Percentiles rank a stretch among this genome's conserved stretches.
phyloP scores from a whole-genome alignment of 2,329 filamentous ascomycete genomes.

The Zopfia rhizophila region DNA sequence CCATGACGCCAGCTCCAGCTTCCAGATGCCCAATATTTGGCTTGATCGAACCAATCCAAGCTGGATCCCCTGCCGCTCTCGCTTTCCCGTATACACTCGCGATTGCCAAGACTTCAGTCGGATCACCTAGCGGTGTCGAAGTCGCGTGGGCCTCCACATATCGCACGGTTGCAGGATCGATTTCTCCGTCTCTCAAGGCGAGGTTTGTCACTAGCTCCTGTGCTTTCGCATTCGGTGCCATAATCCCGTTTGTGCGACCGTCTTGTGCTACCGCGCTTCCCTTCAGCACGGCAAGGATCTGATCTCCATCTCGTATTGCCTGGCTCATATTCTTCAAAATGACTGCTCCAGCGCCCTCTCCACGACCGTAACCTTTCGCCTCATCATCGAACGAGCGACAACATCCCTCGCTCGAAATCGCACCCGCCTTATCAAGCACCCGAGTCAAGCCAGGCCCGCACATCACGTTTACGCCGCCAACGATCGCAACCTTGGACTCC shows the following conservation, averaged over 20 bases:
- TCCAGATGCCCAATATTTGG: constrained; percentile 55
- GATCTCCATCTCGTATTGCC: constrained; percentile 40
- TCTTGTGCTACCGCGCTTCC: constrained; percentile 44
- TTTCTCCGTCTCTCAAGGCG: constrained; percentile 23
- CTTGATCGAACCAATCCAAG: constrained; percentile 31
- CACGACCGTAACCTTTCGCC: constrained; percentile 43
- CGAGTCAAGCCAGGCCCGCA: constrained; percentile 44
- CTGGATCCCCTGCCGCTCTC: constrained; percentile 35
- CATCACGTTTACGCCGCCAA: constrained; percentile 46
- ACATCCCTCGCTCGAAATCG: constrained; percentile 38
- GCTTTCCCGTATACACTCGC: constrained; percentile 33
- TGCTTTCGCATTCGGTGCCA: constrained; percentile 46
- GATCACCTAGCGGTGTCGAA: constrained; percentile 32
- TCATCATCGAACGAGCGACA: constrained; percentile 47
- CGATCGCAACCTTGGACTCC: constrained; percentile 32
- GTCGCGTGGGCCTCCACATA: constrained; percentile 30
- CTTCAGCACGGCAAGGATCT: constrained; percentile 41
- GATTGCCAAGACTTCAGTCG: constrained; percentile 32
- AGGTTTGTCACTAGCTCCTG: constrained; percentile 40
- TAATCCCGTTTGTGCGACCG: constrained; percentile 47
- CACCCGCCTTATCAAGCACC: constrained; percentile 41
- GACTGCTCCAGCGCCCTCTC: constrained; percentile 43
- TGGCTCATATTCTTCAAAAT: constrained; percentile 40
- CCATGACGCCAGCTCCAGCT: constrained; percentile 46
- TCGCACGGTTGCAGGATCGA: constrained; percentile 26